Base-by-base conservation (phyloP, 2,329 filamentous ascomycete species). In the Colletotrichum musicola region DNA sequence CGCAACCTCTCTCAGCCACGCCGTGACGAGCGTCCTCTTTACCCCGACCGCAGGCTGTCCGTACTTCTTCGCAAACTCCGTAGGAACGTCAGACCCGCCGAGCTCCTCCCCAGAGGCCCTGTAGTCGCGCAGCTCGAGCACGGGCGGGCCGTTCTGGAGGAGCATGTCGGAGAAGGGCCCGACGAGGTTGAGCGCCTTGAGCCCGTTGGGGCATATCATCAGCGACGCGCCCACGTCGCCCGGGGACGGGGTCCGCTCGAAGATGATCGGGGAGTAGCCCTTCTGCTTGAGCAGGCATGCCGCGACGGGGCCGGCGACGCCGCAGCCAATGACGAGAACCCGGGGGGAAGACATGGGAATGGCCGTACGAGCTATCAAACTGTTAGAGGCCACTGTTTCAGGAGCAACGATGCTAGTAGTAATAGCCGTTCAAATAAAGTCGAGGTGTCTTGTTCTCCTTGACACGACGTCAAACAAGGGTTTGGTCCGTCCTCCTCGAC, bases 151-250 rank as follows among this genome's bases (percentile, higher is more conserved):
- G 62, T 64, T 64, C 30, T 59, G 35, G 4, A 64, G 46, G 4
- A 64, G 25, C n/a, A 6, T 2, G n/a, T 64, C 46, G 6, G 54
- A 46, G 0, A 59, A 13, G 13, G 54, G 58, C 4, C 73, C 72
- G 20, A 75, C 62, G 6, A 75, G 57, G 25, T 72, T 49, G 20
- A 75, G 64, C 7, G 75, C 72, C 56, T 75, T 75, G 4, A 64
- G 20, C 56, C 74, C 74, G 51, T 76, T 76, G 0, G 74, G 72
- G 61, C 72, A 72, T 10, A 76, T 62, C 74, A 76, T 73, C 25
- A 75, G 46, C 5, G 74, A 75, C 1, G 74, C 72, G 1, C 74
- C 74, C 4, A 70, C 73, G 62, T 73, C 74, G 14, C 71, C 73
- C 14, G 73, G 68, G 25, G 71, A 50, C 12, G 49, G 64, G 4